Evolutionary conservation across 768 basidiomycete genomes (phyloP).

Genomic region (Roridomyces roridus): DNA sequence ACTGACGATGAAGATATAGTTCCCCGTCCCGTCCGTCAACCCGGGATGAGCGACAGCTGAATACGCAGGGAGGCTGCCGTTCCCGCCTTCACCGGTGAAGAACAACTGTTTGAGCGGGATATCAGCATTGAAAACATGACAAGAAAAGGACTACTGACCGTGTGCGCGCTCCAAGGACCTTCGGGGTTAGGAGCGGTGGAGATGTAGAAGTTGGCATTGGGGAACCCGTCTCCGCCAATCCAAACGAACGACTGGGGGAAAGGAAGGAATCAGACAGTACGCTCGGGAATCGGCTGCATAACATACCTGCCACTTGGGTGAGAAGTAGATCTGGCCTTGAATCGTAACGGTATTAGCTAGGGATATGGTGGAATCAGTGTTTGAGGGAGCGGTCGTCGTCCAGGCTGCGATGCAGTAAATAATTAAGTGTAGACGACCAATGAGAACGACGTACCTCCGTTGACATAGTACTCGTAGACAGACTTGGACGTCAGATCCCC

Average conservation of each 20-base stretch:
- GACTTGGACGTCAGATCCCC: slow-evolving; percentile 5
- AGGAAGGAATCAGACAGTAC: neutral
- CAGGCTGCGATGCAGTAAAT: neutral
- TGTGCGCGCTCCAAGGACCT: slow-evolving; percentile 13
- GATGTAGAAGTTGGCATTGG: slow-evolving; percentile 19
- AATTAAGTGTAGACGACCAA: neutral
- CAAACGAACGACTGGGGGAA: slow-evolving; percentile 12
- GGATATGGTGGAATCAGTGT: neutral
- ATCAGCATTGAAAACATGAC: neutral
- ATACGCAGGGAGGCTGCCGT: slow-evolving; percentile 19
- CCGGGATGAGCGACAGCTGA: slow-evolving; percentile 17
- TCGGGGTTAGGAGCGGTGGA: slow-evolving; percentile 20
- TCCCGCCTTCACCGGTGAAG: slow-evolving; percentile 11
- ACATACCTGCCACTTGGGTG: slow-evolving; percentile 16
- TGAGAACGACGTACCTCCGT: slow-evolving; percentile 6
- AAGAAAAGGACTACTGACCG: neutral
- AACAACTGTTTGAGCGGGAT: neutral
- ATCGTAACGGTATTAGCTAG: slow-evolving; percentile 15
- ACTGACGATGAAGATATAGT: slow-evolving; percentile 24
- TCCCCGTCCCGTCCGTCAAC: slow-evolving; percentile 22
- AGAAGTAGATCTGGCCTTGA: slow-evolving; percentile 19
- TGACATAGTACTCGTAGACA: slow-evolving; percentile 23
- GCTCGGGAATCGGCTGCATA: neutral
- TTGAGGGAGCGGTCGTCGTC: slow-evolving; percentile 5
- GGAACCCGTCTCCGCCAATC: slow-evolving; percentile 22